These are phyloP conservation scores for Colletotrichum plurivorum DNA, from an alignment of 2,329 filamentous ascomycete species.

Conservation along the genomic window DNA sequence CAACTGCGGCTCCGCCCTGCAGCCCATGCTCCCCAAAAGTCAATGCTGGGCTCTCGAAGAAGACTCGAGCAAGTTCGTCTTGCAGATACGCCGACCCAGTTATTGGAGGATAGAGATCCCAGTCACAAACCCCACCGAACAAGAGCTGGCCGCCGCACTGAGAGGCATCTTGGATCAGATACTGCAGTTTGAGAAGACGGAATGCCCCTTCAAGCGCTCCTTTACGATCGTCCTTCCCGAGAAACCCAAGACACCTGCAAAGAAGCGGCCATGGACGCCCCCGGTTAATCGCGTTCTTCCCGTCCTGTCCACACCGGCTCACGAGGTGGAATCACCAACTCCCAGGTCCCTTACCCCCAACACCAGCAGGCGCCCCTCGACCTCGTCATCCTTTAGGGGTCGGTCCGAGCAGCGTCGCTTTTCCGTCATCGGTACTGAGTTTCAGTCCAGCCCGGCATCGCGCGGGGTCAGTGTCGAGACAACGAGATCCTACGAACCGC, in stretches of 20 bases:
- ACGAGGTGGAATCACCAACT: conserved; percentile 45
- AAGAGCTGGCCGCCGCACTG: conserved; percentile 74
- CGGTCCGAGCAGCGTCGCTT: conserved; percentile 32
- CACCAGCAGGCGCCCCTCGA: conserved; percentile 29
- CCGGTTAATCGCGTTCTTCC: conserved; percentile 56
- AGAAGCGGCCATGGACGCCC: conserved; percentile 76
- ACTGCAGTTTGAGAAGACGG: conserved; percentile 88
- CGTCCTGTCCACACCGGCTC: conserved; percentile 52
- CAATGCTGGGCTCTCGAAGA: conserved; percentile 96
- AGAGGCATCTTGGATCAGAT: conserved; percentile 80
- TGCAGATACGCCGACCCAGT: conserved; percentile 85
- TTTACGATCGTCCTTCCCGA: conserved; percentile 84
- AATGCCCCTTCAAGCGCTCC: conserved; percentile 85
- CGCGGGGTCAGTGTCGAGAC: conserved; percentile 25
- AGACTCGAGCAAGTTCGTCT: conserved; percentile 83
- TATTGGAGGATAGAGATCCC: conserved; percentile 95
- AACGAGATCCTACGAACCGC: conserved; percentile 2
- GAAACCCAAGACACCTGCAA: conserved; percentile 73
- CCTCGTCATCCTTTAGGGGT: conserved; percentile 22
- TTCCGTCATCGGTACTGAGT: conserved; percentile 29
- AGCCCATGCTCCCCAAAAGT: conserved; percentile 89
- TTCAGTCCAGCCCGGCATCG: conserved; percentile 22
- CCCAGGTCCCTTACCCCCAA: conserved; percentile 34
- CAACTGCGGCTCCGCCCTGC: conserved; percentile 85
- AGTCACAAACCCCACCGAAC: conserved; percentile 73